Evolutionary conservation across 2,329 filamentous ascomycete genomes (phyloP).

Genomic region (Knufia petricola): DNA sequence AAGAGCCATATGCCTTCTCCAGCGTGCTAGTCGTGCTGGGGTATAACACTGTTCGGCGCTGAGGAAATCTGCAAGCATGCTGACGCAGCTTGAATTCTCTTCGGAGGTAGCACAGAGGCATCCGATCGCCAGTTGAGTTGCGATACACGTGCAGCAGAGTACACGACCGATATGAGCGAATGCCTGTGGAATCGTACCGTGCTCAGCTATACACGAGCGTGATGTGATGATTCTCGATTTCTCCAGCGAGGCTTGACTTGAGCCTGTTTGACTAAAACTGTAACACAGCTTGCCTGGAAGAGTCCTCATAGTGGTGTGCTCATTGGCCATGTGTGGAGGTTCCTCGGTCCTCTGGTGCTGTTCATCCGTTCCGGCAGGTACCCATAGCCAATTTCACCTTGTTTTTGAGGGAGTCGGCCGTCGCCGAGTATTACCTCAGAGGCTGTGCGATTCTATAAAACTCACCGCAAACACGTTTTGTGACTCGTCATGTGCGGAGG

Average conservation of each 20-base stretch:
- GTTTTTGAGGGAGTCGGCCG: not conserved
- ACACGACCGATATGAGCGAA: not conserved
- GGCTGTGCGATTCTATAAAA: not conserved
- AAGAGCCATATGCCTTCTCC: not conserved
- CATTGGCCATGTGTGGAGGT: not conserved
- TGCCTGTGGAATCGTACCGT: not conserved
- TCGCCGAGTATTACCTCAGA: conserved; percentile 1
- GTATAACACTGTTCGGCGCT: not conserved
- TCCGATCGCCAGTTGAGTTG: not conserved
- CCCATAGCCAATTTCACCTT: not conserved
- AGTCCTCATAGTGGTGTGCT: conserved; percentile 1
- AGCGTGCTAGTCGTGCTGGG: not conserved
- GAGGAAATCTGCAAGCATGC: not conserved
- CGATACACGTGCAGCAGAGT: not conserved
- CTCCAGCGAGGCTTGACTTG: not conserved
- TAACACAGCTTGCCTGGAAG: conserved; percentile 2
- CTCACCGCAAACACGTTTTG: conserved; percentile 7
- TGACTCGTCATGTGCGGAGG: not conserved
- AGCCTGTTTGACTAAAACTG: conserved; percentile 9
- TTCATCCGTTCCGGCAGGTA: not conserved
- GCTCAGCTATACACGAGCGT: conserved; percentile 2
- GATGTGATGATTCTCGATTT: not conserved
- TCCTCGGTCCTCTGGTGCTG: not conserved
- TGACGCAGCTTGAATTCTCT: not conserved
- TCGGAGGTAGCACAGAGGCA: conserved; percentile 1